Base-by-base conservation (phyloP, 768 basidiomycete species). In the Pleurotus eryngii region DNA sequence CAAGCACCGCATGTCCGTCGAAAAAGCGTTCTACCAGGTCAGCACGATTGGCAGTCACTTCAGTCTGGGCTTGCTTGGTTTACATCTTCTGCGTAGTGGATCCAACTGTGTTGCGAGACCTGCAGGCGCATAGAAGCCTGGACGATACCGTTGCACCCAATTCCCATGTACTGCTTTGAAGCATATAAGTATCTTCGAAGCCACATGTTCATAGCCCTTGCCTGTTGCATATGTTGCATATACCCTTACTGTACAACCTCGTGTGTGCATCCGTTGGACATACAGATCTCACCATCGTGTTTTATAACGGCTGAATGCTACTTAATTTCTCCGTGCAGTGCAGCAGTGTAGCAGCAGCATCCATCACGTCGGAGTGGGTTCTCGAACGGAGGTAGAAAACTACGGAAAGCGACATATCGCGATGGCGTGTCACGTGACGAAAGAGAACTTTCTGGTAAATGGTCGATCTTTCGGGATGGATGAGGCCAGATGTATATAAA, bases 1-100 rank as follows among this genome's bases (percentile, higher is more conserved):
- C 74, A 78, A 57, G 83, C 86, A 45, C 80, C 94, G 55, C 96
- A 99, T 73, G 85, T 95, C 35, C 86, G 96, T 64, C 83, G 96
- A 71, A 97, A 95, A 79, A 96, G 93, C 65, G 95, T 96, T 47
- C 79, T 98, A 60, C 95, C 94, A 75, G 89, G 92, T 92, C 70
- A 66, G 74, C 72, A 57, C 50, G 37, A 57, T 51, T 62, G 57
- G 57, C 45, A 26, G 43, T 48, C 62, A 64, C 53, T 59, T 63
- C 47, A 45, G 54, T 55, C 48, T 55, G n/a, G 30, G 46, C 56
- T 43, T 56, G 51, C 49, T 38, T 56, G 54, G 49, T 59, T 68
- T 61, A 63, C 57, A 59, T 56, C 57, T 30, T 59, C 42, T 66
- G 61, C 61, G 46, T 70, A 90, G 90, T 95, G 66, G 94, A 95